These are phyloP conservation scores for Chaetomium sp. DNA, from an alignment of 2,329 filamentous ascomycete genomes.

Conservation along the genomic window DNA sequence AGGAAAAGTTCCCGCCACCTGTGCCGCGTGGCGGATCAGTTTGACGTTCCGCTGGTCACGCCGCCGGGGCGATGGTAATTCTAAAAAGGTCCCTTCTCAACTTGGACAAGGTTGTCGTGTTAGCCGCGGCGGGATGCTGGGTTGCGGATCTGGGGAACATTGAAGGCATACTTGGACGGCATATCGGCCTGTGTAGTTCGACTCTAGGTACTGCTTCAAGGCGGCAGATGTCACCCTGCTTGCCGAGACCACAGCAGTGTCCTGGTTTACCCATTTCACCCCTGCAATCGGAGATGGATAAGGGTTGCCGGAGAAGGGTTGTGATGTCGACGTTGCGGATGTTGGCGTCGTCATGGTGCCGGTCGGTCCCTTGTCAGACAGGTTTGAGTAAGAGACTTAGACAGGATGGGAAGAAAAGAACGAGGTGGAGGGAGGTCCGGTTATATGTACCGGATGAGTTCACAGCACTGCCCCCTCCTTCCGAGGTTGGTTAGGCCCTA, in stretches of 20 bases:
- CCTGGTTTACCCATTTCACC: neutral
- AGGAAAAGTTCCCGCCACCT: neutral
- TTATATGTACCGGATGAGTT: too few relatives aligned
- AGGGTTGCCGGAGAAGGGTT: neutral
- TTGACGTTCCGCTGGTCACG: too few relatives aligned
- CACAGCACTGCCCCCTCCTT: too few relatives aligned
- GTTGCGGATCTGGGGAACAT: neutral
- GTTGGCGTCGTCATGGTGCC: neutral
- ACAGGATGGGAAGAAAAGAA: too few relatives aligned
- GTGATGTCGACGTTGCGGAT: neutral
- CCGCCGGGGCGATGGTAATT: neutral
- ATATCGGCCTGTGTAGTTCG: neutral
- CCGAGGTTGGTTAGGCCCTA: too few relatives aligned
- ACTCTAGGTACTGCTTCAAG: neutral
- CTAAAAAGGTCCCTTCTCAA: neutral
- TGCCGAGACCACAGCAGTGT: neutral
- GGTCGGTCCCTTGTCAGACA: neutral
- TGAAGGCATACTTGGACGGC: neutral
- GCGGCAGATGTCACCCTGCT: neutral
- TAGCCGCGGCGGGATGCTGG: neutral
- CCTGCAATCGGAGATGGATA: neutral
- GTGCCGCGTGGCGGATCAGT: too few relatives aligned
- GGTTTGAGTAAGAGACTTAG: neutral
- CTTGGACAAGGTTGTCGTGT: neutral
- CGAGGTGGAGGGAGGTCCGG: neutral